Conservation (phyloP, 306 rosid species). For the Pterocarpus santalinus region DNA sequence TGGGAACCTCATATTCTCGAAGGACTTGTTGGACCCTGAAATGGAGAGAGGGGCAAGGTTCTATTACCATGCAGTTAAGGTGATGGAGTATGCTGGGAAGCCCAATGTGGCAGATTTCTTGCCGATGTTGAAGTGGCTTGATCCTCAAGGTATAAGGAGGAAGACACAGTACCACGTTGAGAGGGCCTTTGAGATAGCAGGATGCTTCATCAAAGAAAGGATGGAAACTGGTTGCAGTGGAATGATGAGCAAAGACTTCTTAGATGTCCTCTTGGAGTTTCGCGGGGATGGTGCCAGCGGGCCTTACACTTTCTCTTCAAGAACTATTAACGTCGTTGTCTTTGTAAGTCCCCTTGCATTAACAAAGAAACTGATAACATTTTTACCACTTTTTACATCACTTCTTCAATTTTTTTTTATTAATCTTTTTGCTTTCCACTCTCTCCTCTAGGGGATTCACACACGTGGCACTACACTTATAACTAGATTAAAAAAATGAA, state of each 20-base stretch:
- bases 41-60: conserved; percentile 73
- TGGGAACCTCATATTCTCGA: conserved; percentile 86
- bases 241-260: conserved; percentile 60
- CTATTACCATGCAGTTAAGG: conserved; percentile 68
- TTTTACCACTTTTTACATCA: too few relatives aligned
- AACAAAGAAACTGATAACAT: too few relatives aligned
- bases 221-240: conserved; percentile 39
- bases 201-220: conserved; percentile 71
- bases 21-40: conserved; percentile 70
- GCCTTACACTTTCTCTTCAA: conserved; percentile 44
- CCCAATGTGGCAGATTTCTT: conserved; percentile 84
- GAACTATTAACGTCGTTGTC: conserved; percentile 63
- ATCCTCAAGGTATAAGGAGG: conserved; percentile 80
- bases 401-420: too few relatives aligned
- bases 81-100: conserved; percentile 86
- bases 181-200: conserved; percentile 75
- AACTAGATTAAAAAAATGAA: too few relatives aligned
- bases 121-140: conserved; percentile 66
- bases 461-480: too few relatives aligned
- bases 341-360: conserved; percentile 38
- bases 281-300: conserved; percentile 56
- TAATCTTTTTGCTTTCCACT: too few relatives aligned
- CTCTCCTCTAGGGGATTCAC: too few relatives aligned
- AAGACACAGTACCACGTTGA: conserved; percentile 77
- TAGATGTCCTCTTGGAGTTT: conserved; percentile 78